These are phyloP conservation scores for Aspergillus alliaceus DNA, from an alignment of 2,329 filamentous ascomycete species.

Conservation along the genomic window DNA sequence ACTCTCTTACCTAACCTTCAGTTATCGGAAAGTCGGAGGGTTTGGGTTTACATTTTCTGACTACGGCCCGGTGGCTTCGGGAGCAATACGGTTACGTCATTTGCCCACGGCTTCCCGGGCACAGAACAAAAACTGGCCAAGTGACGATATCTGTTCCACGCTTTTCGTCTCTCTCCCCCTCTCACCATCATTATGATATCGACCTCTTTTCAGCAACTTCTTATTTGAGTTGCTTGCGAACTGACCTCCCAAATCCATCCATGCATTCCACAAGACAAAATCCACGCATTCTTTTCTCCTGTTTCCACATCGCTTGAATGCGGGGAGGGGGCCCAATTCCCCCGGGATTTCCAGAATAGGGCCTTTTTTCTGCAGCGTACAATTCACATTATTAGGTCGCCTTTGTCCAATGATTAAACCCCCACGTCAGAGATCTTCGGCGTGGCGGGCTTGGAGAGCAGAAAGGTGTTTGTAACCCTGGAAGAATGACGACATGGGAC, in stretches of 20 bases:
- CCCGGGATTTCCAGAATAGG: background rate
- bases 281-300: background rate
- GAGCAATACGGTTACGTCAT: constrained; percentile 12
- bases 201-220: background rate
- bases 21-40: constrained; percentile 7
- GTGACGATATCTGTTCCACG: background rate
- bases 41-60: constrained; percentile 16
- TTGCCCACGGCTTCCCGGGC: constrained; percentile 13
- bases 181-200: background rate
- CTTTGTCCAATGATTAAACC: constrained; percentile 6
- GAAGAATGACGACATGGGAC: constrained; percentile 14
- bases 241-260: background rate
- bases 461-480: constrained; percentile 4
- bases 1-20: background rate
- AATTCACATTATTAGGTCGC: constrained; percentile 2
- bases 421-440: constrained; percentile 30
- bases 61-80: constrained; percentile 16
- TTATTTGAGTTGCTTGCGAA: background rate
- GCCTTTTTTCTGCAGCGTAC: background rate
- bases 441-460: constrained; percentile 9
- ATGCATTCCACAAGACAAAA: background rate
- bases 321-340: background rate
- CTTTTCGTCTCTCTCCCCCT: background rate
- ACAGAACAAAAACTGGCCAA: background rate
- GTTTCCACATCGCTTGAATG: background rate